phyloP scores from a whole-genome alignment of 345 rosid species.

The Dipteronia sinensis region DNA sequence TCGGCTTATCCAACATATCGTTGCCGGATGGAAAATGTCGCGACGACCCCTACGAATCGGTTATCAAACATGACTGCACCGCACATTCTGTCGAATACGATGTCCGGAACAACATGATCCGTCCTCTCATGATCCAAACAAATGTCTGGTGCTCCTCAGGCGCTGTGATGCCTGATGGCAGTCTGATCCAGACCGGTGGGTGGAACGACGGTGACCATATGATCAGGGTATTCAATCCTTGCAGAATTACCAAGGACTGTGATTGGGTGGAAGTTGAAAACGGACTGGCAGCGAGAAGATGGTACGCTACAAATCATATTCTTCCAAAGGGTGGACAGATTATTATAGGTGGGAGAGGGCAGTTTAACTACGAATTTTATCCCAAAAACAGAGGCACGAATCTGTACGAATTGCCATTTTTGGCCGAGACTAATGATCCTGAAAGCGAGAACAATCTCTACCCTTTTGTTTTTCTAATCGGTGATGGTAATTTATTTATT shows the following conservation, averaged over 20 bases:
- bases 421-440: constrained; percentile 63
- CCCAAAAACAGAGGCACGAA: constrained; percentile 45
- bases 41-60: too few species aligned
- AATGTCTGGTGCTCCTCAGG: too few species aligned
- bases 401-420: constrained; percentile 47
- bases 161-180: too few species aligned
- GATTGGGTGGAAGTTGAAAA: constrained; percentile 68
- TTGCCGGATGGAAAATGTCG: too few species aligned
- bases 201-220: too few species aligned
- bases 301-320: constrained; percentile 76
- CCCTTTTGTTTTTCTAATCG: constrained; percentile 66
- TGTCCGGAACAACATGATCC: too few species aligned
- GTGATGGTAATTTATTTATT: constrained; percentile 68
- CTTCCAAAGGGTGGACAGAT: constrained; percentile 70
- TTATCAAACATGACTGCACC: too few species aligned
- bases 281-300: constrained; percentile 51
- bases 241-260: constrained; percentile 19
- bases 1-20: too few species aligned
- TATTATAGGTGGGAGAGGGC: constrained; percentile 63
- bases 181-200: too few species aligned
- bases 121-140: too few species aligned
- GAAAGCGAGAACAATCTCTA: constrained; percentile 68
- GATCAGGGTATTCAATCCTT: too few species aligned
- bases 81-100: too few species aligned
- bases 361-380: constrained; percentile 69